These are phyloP conservation scores for Paramecium octaurelia DNA, from an alignment of 73 alveolate species.

Conservation along the genomic window DNA sequence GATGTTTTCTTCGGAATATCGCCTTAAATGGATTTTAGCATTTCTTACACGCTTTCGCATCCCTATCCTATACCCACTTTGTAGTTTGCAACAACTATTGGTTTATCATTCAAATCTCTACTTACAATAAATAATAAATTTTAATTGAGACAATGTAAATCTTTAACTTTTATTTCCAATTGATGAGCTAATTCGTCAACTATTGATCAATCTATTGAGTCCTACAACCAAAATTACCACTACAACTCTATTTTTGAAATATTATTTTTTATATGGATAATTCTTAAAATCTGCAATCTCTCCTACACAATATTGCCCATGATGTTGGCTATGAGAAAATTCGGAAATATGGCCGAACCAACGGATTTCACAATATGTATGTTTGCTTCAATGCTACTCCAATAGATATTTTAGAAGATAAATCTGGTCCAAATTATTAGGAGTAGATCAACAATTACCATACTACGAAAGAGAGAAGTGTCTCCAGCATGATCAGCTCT, in stretches of 20 bases:
- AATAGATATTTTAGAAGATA: neutral
- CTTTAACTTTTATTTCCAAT: neutral
- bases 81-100: neutral
- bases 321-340: neutral
- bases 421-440: constrained; percentile 25
- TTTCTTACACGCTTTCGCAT: neutral
- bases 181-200: neutral
- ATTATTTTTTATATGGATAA: neutral
- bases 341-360: neutral
- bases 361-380: constrained; percentile 36
- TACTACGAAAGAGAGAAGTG: neutral
- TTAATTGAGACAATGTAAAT: neutral
- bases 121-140: neutral
- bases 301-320: neutral
- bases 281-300: neutral
- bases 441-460: neutral
- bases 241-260: neutral
- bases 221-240: neutral
- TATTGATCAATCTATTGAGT: neutral
- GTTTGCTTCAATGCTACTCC: neutral
- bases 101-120: neutral
- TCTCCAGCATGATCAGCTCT: neutral
- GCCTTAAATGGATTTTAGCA: neutral
- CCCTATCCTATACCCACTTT: constrained; percentile 41
- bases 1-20: constrained; percentile 25